Percentiles rank a stretch among this genome's conserved stretches.
Evolutionary conservation across 2,329 filamentous ascomycete genomes (phyloP).

Genomic region (Cladosporium sp.): DNA sequence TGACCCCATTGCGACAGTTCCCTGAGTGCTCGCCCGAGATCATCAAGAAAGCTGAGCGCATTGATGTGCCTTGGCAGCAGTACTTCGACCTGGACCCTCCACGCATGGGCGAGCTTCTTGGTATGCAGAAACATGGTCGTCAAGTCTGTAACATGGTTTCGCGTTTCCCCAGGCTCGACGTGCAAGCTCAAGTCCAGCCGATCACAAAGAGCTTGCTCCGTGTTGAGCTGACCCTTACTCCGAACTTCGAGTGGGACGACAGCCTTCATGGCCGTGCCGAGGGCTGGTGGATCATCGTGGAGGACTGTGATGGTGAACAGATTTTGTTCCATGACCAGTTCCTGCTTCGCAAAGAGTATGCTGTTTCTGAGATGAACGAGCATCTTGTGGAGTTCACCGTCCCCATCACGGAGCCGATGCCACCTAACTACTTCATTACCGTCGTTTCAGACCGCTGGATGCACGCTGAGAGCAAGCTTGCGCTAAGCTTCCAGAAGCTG

Average conservation of each 20-base stretch:
- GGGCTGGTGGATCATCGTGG: conserved; percentile 95
- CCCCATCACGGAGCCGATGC: conserved; percentile 95
- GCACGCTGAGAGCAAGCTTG: conserved; percentile 91
- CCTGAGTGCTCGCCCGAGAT: conserved; percentile 79
- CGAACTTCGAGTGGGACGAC: conserved; percentile 96
- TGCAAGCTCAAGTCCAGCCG: conserved; percentile 91
- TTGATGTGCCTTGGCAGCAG: conserved; percentile 87
- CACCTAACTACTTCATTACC: conserved; percentile 97
- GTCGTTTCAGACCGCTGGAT: conserved; percentile 96
- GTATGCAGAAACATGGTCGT: conserved; percentile 83
- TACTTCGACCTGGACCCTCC: conserved; percentile 97
- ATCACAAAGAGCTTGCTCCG: conserved; percentile 92
- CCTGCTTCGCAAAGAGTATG: conserved; percentile 85
- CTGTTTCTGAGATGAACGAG: conserved; percentile 80
- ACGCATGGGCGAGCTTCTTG: conserved; percentile 90
- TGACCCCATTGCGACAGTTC: conserved; percentile 94
- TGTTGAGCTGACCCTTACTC: conserved; percentile 85
- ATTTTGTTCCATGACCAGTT: conserved; percentile 95
- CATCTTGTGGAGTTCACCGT: conserved; percentile 96
- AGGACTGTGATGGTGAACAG: conserved; percentile 96
- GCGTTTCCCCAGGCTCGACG: conserved; percentile 89
- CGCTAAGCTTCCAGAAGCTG: conserved; percentile 92
- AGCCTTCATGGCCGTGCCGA: conserved; percentile 82
- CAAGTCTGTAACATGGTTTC: conserved; percentile 82
- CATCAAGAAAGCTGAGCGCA: conserved; percentile 87